phyloP scores from a whole-genome alignment of 495 filamentous ascomycete genomes.

The Niebla homalea region DNA sequence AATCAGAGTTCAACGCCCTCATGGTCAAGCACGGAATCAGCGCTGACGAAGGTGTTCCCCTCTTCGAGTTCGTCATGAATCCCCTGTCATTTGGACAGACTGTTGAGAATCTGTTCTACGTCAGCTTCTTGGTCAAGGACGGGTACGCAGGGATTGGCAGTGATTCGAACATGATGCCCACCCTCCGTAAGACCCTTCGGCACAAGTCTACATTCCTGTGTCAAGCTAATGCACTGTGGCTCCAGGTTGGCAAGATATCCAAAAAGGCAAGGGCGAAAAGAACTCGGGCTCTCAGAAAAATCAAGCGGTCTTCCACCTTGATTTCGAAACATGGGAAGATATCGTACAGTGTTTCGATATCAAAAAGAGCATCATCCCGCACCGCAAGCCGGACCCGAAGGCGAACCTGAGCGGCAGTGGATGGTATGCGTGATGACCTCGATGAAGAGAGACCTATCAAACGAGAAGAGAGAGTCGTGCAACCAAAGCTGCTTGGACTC shows the following conservation, averaged over 20 bases:
- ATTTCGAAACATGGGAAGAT: constrained; percentile 69
- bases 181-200: constrained; percentile 47
- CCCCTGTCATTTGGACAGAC: constrained; percentile 87
- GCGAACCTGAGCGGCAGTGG: constrained; percentile 44
- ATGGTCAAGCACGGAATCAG: constrained; percentile 44
- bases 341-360: constrained; percentile 64
- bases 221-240: constrained; percentile 14
- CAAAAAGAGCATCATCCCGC: constrained; percentile 65
- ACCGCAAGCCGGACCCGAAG: constrained; percentile 49
- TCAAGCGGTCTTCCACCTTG: constrained; percentile 74
- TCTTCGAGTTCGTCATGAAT: constrained; percentile 80
- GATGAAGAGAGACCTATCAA: neutral
- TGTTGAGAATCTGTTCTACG: constrained; percentile 92
- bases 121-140: constrained; percentile 87
- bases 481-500: no score
- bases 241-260: neutral
- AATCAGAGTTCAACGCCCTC: constrained; percentile 27
- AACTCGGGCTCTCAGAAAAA: constrained; percentile 47
- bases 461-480: neutral
- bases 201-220: constrained; percentile 5
- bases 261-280: constrained; percentile 31
- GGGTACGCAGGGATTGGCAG: constrained; percentile 53
- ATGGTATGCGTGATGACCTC: constrained; percentile 55
- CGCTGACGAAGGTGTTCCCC: constrained; percentile 49
- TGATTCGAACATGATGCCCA: constrained; percentile 53